A percentile compares a stretch with the other conserved stretches of the same genome.
Evolutionary conservation across 305 asterid species (phyloP).

Genomic region (Plantago coronopus): DNA sequence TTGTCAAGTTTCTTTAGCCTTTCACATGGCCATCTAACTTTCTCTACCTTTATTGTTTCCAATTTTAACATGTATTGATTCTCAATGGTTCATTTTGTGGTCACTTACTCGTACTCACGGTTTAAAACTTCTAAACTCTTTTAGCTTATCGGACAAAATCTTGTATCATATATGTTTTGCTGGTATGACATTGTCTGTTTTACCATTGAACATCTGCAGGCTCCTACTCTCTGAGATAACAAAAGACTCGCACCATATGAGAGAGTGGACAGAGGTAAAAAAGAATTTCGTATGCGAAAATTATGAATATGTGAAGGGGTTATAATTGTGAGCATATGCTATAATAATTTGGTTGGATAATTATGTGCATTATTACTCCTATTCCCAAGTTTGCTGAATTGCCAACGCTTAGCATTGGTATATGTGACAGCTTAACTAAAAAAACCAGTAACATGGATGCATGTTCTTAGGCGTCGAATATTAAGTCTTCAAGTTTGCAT

Average conservation of each 20-base stretch:
- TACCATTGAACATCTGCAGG: too few relatives aligned
- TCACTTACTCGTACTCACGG: background rate
- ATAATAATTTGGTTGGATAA: background rate
- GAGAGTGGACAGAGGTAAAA: too few relatives aligned
- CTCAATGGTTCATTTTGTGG: background rate
- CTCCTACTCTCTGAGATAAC: too few relatives aligned
- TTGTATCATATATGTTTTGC: too few relatives aligned
- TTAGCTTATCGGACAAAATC: too few relatives aligned
- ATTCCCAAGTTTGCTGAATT: constrained; percentile 4
- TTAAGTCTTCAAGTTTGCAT: constrained; percentile 20
- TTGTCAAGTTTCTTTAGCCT: constrained; percentile 2
- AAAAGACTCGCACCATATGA: too few relatives aligned
- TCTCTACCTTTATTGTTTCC: constrained; percentile 1
- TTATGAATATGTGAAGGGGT: too few relatives aligned
- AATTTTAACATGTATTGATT: background rate
- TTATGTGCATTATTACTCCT: constrained; percentile 8
- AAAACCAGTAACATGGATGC: constrained; percentile 41
- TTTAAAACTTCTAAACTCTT: too few relatives aligned
- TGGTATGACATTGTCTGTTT: too few relatives aligned
- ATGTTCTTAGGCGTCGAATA: constrained; percentile 17
- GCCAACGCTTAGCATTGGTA: constrained; percentile 16
- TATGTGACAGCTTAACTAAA: constrained; percentile 44
- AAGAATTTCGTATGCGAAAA: too few relatives aligned
- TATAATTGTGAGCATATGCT: background rate
- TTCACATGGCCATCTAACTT: constrained; percentile 1